Percentiles rank a stretch among this genome's conserved stretches.
Conservation (phyloP, 208 protist species). For the Kentomonas sorsogonicus region DNA sequence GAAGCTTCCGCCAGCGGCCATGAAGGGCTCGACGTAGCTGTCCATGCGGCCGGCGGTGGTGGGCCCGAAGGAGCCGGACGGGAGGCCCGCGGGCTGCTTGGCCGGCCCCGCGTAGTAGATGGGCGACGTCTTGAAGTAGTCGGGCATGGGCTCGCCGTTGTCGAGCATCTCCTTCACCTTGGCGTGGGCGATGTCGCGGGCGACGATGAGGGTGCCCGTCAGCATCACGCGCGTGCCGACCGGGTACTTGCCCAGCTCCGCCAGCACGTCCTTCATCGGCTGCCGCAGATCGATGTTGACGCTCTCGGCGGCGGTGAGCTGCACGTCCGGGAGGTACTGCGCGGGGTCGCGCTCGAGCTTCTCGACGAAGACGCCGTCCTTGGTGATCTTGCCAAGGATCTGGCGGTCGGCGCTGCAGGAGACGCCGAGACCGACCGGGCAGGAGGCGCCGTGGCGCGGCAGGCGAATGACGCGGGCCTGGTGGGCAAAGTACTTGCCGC, state of each 20-base stretch:
- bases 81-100: slow-evolving; percentile 92
- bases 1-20: slow-evolving; percentile 87
- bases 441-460: slow-evolving; percentile 87
- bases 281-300: slow-evolving; percentile 88
- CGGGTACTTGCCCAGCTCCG: slow-evolving; percentile 74
- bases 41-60: slow-evolving; percentile 97
- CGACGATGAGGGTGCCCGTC: slow-evolving; percentile 94
- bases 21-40: slow-evolving; percentile 93
- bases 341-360: slow-evolving; percentile 90
- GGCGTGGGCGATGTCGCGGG: slow-evolving; percentile 97
- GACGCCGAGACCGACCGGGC: slow-evolving; percentile 94
- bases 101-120: slow-evolving; percentile 96
- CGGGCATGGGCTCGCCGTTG: slow-evolving; percentile 70
- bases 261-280: slow-evolving; percentile 84
- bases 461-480: slow-evolving; percentile 93
- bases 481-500: slow-evolving; percentile 97
- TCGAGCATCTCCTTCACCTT: slow-evolving; percentile 91
- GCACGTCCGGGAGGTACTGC: slow-evolving; percentile 89
- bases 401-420: slow-evolving; percentile 96
- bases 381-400: slow-evolving; percentile 92
- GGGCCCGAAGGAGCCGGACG: slow-evolving; percentile 96
- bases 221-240: slow-evolving; percentile 91
- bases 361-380: slow-evolving; percentile 93
- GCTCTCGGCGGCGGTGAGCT: slow-evolving; percentile 20
- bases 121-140: slow-evolving; percentile 94